These are phyloP conservation scores for Ustilago loliicola DNA, from an alignment of 1,284 basidiomycete species.

Conservation along the genomic window DNA sequence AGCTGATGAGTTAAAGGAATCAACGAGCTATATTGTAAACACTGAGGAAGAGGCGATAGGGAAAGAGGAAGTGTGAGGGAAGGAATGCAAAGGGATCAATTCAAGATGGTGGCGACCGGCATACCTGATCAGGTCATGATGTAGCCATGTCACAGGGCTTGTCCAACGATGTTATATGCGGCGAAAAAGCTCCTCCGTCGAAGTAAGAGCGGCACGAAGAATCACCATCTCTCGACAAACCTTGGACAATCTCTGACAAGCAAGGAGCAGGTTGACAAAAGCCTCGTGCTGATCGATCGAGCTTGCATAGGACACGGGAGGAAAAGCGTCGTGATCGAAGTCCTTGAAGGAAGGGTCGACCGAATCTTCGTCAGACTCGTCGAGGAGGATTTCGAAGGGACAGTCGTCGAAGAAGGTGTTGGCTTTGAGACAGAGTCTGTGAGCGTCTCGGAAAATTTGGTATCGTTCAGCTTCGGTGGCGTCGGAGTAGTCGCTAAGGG, in stretches of 20 bases:
- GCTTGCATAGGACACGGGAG: neutral
- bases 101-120: neutral
- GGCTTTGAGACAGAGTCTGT: neutral
- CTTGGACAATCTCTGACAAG: conserved; percentile 5
- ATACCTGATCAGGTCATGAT: neutral
- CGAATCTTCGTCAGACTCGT: neutral
- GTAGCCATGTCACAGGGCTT: neutral
- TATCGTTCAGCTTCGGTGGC: neutral
- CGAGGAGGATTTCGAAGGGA: neutral
- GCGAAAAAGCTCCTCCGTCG: neutral
- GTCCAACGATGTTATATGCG: neutral
- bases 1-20: too few species aligned
- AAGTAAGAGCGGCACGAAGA: neutral
- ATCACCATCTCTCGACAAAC: conserved; percentile 5
- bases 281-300: neutral
- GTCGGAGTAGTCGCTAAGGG: neutral
- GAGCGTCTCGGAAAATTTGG: neutral
- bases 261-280: neutral
- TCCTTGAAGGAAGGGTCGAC: neutral
- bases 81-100: neutral
- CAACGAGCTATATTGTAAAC: too few species aligned
- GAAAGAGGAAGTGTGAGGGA: neutral
- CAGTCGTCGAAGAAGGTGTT: conserved; percentile 4
- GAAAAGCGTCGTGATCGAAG: neutral
- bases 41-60: too few species aligned